Conservation (phyloP, 768 basidiomycete genomes). For the Mycena capillaripes region DNA sequence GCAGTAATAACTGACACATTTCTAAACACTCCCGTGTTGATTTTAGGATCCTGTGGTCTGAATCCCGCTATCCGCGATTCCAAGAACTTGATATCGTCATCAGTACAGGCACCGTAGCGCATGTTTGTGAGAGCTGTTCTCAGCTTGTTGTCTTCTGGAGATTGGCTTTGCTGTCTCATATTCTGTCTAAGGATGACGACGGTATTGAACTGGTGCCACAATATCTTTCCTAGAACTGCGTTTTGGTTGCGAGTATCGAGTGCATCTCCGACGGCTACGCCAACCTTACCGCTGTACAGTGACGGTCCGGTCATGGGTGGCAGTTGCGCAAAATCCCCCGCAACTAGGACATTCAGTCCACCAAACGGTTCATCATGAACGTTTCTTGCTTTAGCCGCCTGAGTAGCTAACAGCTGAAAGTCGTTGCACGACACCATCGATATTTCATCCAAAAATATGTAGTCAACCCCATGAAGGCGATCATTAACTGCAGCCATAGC, state of each 20-base stretch:
- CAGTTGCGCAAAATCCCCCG: not conserved
- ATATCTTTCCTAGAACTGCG: not conserved
- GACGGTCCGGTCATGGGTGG: too few relatives aligned
- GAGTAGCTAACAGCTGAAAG: too few relatives aligned
- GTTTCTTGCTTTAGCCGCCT: not conserved
- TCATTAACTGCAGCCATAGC: too few relatives aligned
- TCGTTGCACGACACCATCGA: too few relatives aligned
- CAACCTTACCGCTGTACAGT: not conserved
- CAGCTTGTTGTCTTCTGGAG: not conserved
- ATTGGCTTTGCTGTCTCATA: not conserved
- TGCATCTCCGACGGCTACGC: not conserved
- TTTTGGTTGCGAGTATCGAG: not conserved
- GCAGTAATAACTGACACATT: not conserved
- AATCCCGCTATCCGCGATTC: not conserved
- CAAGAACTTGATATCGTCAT: not conserved
- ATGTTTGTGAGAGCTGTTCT: not conserved
- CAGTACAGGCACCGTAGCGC: not conserved
- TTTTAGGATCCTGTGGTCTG: not conserved
- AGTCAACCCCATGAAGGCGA: too few relatives aligned
- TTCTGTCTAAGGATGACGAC: not conserved
- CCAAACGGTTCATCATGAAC: not conserved
- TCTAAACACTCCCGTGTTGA: not conserved
- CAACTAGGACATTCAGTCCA: not conserved
- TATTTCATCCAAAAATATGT: too few relatives aligned
- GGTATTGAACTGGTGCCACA: not conserved